Conservation (phyloP, 331 rosid species). For the Malus hybrid region DNA sequence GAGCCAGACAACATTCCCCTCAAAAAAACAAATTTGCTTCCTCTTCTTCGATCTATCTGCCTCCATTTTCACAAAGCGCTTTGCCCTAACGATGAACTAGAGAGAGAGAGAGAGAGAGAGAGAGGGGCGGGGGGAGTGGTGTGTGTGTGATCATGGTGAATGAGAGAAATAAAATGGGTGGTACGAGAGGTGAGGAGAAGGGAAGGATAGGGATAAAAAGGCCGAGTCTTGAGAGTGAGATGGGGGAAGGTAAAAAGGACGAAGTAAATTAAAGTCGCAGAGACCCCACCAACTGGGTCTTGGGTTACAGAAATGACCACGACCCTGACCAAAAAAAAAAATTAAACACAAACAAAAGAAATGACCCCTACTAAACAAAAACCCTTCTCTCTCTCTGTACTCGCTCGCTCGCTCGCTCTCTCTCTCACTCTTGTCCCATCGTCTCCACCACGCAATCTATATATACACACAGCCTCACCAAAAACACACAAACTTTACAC, state of each 20-base stretch:
- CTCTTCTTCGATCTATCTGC: not conserved
- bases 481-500: not conserved
- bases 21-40: conserved; percentile 12
- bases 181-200: conserved; percentile 14
- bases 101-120: not conserved
- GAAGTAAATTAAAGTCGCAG: conserved; percentile 24
- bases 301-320: conserved; percentile 32
- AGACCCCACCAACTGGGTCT: conserved; percentile 33
- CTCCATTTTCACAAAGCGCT: not conserved
- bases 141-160: not conserved
- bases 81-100: not conserved
- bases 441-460: conserved; percentile 27
- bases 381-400: not conserved
- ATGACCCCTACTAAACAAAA: conserved; percentile 19
- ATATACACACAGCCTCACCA: not conserved
- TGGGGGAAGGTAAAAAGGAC: conserved; percentile 26
- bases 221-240: not conserved
- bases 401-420: not conserved
- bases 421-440: conserved; percentile 10
- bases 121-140: not conserved
- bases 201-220: conserved; percentile 28
- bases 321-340: conserved; percentile 9
- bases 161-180: conserved; percentile 15
- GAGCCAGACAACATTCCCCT: conserved; percentile 57
- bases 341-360: not conserved